Percentiles rank a stretch among this genome's conserved stretches.
Evolutionary conservation across 768 basidiomycete genomes (phyloP).

Genomic region (Boletus reticuloceps): DNA sequence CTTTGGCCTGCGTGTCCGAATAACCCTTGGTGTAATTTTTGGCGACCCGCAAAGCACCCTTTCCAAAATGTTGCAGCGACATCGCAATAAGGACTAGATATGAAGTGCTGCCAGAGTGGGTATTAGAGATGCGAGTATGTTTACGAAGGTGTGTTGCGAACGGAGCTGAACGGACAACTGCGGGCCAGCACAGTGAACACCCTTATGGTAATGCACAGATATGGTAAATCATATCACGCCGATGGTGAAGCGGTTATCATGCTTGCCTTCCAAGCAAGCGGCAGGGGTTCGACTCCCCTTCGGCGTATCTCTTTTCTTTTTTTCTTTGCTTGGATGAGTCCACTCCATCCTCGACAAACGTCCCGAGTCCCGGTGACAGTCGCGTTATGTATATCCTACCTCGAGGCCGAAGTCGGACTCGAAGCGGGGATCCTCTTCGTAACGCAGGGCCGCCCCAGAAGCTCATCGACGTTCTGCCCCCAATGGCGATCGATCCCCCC

Average conservation of each 20-base stretch:
- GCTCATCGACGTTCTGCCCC: no score
- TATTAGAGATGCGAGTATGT: conserved; percentile 12
- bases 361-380: no score
- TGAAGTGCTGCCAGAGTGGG: neutral
- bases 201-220: conserved; percentile 4
- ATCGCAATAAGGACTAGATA: conserved; percentile 20
- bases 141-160: conserved; percentile 17
- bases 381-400: no score
- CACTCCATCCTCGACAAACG: no score
- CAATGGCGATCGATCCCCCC: no score
- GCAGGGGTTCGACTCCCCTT: conserved; percentile 80
- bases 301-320: conserved; percentile 32
- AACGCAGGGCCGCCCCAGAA: no score
- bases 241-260: conserved; percentile 93
- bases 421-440: no score
- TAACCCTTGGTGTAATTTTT: conserved; percentile 97
- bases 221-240: conserved; percentile 24
- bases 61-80: conserved; percentile 78
- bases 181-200: neutral
- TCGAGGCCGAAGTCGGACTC: no score
- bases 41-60: conserved; percentile 80
- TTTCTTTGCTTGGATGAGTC: no score
- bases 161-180: conserved; percentile 15
- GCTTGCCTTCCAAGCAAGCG: conserved; percentile 84
- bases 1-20: conserved; percentile 93